These are phyloP conservation scores for Hymenoscyphus occultus DNA, from an alignment of 2,329 filamentous ascomycete genomes.

Conservation along the genomic window DNA sequence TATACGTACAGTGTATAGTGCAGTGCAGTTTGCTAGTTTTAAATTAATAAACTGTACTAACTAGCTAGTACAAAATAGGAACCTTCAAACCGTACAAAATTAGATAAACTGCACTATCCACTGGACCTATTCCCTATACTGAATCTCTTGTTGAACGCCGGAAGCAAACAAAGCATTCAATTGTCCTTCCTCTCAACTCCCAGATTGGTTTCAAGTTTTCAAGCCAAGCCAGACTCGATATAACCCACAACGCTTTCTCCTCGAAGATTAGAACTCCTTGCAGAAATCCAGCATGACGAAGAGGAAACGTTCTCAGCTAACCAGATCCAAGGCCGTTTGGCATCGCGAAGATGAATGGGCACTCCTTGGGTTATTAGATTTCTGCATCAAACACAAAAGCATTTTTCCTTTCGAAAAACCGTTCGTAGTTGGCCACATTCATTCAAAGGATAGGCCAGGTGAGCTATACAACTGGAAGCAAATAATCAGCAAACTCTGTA, in stretches of 20 bases:
- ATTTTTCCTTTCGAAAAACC: not conserved
- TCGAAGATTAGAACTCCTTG: not conserved
- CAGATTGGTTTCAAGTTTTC: too few species aligned
- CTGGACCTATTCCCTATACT: too few species aligned
- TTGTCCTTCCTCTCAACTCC: too few species aligned
- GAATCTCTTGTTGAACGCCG: too few species aligned
- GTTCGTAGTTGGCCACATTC: not conserved
- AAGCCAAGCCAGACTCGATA: too few species aligned
- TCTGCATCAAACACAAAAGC: constrained; percentile 3
- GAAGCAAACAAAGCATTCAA: too few species aligned
- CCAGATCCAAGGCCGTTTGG: not conserved
- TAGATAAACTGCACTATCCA: too few species aligned
- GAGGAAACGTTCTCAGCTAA: not conserved
- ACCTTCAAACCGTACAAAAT: too few species aligned
- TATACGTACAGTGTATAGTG: too few species aligned
- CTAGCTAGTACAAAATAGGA: too few species aligned
- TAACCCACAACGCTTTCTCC: not conserved
- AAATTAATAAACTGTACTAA: too few species aligned
- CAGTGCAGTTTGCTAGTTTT: too few species aligned
- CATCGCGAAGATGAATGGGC: not conserved
- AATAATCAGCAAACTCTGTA: not conserved
- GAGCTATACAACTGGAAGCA: not conserved
- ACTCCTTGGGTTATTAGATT: constrained; percentile 2
- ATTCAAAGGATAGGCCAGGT: not conserved
- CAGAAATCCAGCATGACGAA: not conserved